Percentiles rank a stretch among this genome's conserved stretches.
Evolutionary conservation across 2,329 filamentous ascomycete genomes (phyloP).

Genomic region (Ceratocystiopsis brevicomis): DNA sequence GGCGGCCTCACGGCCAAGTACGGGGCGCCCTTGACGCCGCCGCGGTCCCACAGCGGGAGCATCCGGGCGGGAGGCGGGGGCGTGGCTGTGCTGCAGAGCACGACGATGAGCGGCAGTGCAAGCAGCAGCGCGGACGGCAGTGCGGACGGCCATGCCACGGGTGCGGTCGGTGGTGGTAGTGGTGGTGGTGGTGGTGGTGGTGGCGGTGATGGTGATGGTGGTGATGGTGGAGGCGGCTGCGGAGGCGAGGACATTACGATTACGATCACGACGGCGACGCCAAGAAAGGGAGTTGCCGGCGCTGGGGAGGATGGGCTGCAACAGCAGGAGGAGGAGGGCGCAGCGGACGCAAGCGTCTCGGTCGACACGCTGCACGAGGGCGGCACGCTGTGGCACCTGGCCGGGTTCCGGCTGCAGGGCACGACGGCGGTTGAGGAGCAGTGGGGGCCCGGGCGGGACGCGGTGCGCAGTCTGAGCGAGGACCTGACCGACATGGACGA

Average conservation of each 20-base stretch:
- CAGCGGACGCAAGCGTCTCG: constrained; percentile 5
- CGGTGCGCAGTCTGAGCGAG: constrained; percentile 52
- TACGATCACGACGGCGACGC: too few relatives aligned
- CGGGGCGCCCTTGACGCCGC: constrained; percentile 42
- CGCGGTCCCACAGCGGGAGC: constrained; percentile 40
- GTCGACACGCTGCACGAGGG: constrained; percentile 45
- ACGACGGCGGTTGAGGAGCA: constrained; percentile 63
- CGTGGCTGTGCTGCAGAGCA: too few relatives aligned
- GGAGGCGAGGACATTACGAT: too few relatives aligned
- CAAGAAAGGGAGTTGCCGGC: too few relatives aligned
- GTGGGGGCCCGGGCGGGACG: constrained; percentile 46
- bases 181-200: too few relatives aligned
- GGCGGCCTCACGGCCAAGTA: constrained; percentile 15
- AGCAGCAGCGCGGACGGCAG: too few relatives aligned
- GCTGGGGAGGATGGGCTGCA: neutral
- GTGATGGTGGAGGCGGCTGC: neutral
- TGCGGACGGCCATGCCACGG: too few relatives aligned
- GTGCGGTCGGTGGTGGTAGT: too few relatives aligned
- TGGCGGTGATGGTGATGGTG: neutral
- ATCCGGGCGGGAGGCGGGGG: constrained; percentile 5
- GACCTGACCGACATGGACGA: constrained; percentile 85
- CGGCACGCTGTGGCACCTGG: constrained; percentile 76
- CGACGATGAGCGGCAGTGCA: too few relatives aligned
- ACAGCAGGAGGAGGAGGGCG: constrained; percentile 16
- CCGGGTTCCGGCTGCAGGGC: constrained; percentile 58